A percentile compares a stretch with the other conserved stretches of the same genome.
These are phyloP conservation scores for Aspergillus sp. DNA, from an alignment of 2,329 filamentous ascomycete genomes.

Conservation along the genomic window DNA sequence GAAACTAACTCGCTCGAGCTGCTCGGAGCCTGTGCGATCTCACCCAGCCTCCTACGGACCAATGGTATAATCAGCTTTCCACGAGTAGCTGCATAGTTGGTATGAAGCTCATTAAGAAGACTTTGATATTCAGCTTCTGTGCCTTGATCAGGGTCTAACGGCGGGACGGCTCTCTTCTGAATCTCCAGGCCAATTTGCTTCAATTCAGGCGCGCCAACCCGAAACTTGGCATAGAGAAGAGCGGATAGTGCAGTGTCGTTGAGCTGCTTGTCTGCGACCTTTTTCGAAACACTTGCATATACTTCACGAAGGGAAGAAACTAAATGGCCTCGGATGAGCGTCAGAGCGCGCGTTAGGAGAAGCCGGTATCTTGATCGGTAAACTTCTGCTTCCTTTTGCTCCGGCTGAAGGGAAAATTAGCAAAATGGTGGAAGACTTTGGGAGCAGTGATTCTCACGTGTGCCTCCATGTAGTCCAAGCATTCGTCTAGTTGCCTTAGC, in stretches of 20 bases:
- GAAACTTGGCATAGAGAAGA: constrained; percentile 69
- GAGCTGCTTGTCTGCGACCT: constrained; percentile 64
- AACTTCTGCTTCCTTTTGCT: constrained; percentile 81
- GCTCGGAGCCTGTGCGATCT: constrained; percentile 58
- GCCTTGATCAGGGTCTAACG: constrained; percentile 58
- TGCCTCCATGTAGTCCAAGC: constrained; percentile 85
- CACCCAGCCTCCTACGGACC: constrained; percentile 59
- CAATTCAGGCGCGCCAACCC: constrained; percentile 64
- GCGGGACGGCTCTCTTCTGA: constrained; percentile 63
- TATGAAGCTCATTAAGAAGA: constrained; percentile 64
- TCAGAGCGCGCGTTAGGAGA: constrained; percentile 69
- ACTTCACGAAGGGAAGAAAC: constrained; percentile 63
- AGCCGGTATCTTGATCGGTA: constrained; percentile 87
- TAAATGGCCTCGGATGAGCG: constrained; percentile 66
- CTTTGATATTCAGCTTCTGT: constrained; percentile 65
- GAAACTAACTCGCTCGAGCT: constrained; percentile 63
- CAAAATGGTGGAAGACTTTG: neutral
- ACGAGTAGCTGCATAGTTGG: constrained; percentile 61
- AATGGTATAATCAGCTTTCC: constrained; percentile 61
- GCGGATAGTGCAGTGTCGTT: constrained; percentile 73
- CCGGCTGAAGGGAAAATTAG: constrained; percentile 52
- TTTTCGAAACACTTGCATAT: constrained; percentile 61
- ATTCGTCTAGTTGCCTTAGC: constrained; percentile 81
- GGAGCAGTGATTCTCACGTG: constrained; percentile 61
- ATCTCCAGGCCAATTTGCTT: constrained; percentile 67